These are phyloP conservation scores for Stagonosporopsis chrysanthemi DNA, from an alignment of 2,329 filamentous ascomycete genomes.

Conservation along the genomic window DNA sequence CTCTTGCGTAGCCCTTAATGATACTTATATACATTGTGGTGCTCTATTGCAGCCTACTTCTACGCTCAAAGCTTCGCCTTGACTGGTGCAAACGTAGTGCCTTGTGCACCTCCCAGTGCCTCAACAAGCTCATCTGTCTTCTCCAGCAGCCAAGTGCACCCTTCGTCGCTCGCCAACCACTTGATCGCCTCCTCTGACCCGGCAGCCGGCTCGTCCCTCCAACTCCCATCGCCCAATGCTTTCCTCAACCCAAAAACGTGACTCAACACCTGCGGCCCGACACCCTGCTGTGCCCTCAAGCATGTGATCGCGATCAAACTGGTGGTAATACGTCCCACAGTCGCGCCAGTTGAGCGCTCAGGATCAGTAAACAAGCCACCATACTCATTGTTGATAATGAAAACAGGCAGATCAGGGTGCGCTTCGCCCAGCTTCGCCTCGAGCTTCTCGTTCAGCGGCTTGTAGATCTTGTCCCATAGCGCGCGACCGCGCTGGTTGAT, in stretches of 20 bases:
- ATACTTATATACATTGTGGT: neutral
- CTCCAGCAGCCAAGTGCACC: conserved; percentile 68
- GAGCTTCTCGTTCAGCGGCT: conserved; percentile 76
- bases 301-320: conserved; percentile 77
- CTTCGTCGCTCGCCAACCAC: conserved; percentile 72
- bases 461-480: conserved; percentile 81
- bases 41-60: neutral
- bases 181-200: conserved; percentile 62
- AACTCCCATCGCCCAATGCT: conserved; percentile 72
- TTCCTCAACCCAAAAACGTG: conserved; percentile 84
- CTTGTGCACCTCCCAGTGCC: conserved; percentile 39
- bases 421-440: conserved; percentile 73
- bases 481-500: conserved; percentile 66
- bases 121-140: conserved; percentile 67
- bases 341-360: conserved; percentile 54
- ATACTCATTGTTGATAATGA: conserved; percentile 79
- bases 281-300: conserved; percentile 79
- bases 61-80: conserved; percentile 35
- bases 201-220: conserved; percentile 56
- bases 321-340: conserved; percentile 74
- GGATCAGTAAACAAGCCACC: conserved; percentile 77
- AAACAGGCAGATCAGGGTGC: conserved; percentile 82
- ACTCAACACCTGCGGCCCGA: conserved; percentile 80
- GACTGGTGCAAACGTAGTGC: conserved; percentile 41
- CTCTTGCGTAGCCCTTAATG: neutral